Conservation (phyloP, 768 basidiomycete species). For the Dictyophora rubrovolvata region DNA sequence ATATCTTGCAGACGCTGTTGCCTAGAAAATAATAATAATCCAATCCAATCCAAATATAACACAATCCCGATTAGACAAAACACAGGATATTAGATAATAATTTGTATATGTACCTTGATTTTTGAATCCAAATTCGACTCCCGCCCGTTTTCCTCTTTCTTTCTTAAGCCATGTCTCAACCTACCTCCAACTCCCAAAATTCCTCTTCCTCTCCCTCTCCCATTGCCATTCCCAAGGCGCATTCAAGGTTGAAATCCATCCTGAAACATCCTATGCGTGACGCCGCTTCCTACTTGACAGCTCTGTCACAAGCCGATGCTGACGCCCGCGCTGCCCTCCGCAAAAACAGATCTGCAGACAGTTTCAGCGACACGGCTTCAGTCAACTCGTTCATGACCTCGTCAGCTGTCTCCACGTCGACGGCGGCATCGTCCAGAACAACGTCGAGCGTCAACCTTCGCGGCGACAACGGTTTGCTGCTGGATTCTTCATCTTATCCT, state of each 20-base stretch:
- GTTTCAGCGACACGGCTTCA: slow-evolving; percentile 53
- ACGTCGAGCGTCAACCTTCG: slow-evolving; percentile 18
- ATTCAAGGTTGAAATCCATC: background rate
- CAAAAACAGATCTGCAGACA: slow-evolving; percentile 20
- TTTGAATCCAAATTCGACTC: background rate
- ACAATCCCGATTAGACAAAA: too few relatives aligned
- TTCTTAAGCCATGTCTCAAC: background rate
- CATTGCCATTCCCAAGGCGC: slow-evolving; percentile 21
- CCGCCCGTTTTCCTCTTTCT: background rate
- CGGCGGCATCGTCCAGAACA: slow-evolving; percentile 46
- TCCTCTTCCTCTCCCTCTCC: slow-evolving; percentile 23
- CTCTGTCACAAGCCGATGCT: slow-evolving; percentile 57
- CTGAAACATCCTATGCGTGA: slow-evolving; percentile 17
- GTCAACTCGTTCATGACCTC: slow-evolving; percentile 69
- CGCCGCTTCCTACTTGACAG: slow-evolving; percentile 51
- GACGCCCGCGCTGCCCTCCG: slow-evolving; percentile 37
- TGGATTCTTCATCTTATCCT: background rate
- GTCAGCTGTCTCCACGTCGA: slow-evolving; percentile 42
- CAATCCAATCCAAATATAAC: too few relatives aligned
- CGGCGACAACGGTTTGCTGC: background rate
- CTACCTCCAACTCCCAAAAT: background rate
- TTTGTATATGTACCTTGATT: background rate
- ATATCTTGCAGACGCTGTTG: slow-evolving; percentile 24
- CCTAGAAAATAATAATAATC: slow-evolving; percentile 1
- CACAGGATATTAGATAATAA: background rate